Base-by-base conservation (phyloP, 305 asterid species). In the Fraxinus dipetala region DNA sequence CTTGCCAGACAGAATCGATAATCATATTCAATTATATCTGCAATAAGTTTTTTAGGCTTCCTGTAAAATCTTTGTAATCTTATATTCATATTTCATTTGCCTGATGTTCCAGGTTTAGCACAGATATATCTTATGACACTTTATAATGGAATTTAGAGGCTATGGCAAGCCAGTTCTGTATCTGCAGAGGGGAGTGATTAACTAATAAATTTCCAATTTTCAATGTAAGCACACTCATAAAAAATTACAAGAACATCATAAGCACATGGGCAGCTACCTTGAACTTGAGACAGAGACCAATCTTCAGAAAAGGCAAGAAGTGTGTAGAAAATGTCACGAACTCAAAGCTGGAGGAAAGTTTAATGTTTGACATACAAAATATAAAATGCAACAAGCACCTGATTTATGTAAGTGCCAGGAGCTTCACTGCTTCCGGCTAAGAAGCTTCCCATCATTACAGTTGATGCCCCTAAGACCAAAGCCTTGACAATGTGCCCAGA, bases 381-480 rank as follows among this genome's bases (percentile, higher is more conserved):
- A 81, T 3, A 76, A 43, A 56, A 76, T 75, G 20, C 31, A 24
- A 16, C 2, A 16, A 51, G 36, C 54, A 95, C 99, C 99, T 93
- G 90, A 85, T 84, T 24, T 84, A 87, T 91, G 48, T 94, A 94
- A 28, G 86, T 80, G 11, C 98, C 98, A 74, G 98, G 98, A 86
- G 99, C 95, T 88, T 96, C 99, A 79, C 18, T 87, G 83, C 98
- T 94, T 83, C 99, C 99, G 31, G 98, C 98, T 83, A 96, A 86
- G 89, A 96, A 93, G 88, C 98, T 91, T 78, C 99, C 99, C 99
- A 95, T 94, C 99, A 95, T 95, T 32, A 94, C 97, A 63, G 99
- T 94, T 48, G 99, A 95, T 82, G 99, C 99, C 34, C 99, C 99
- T 10, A 94, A 92, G 43, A 91, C 88, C 85, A 96, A 82, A 77